Base-by-base conservation (phyloP, 2,329 filamentous ascomycete species). In the Rhinocladiella mackenziei region DNA sequence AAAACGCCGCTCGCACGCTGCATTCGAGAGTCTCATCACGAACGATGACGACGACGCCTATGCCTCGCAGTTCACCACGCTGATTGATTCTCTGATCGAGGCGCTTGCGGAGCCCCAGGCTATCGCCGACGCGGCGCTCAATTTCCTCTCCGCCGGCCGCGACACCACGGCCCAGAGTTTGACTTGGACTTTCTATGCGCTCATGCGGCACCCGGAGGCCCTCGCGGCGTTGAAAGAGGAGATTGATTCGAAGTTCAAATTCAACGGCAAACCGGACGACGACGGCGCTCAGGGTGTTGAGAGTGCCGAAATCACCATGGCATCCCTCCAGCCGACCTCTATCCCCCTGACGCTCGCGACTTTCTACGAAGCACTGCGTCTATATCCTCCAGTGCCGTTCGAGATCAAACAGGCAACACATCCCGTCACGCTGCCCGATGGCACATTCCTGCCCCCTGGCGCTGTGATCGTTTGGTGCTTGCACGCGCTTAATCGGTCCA, bases 161-260 rank as follows among this genome's bases (percentile, higher is more conserved):
- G 80, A 84, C 56, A 83, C 80, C 0, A 80, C 78, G 5, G 80
- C 79, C 0, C 80, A 84, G 55, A 76, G 76, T 1, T 62, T 84
- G 8, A 81, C 80, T 0, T 84, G 80, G 80, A 73, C 74, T 0
- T 71, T 81, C 29, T 81, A 83, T 58, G 66, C 79, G 1, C 65
- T 84, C 9, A 75, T 81, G 63, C 67, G 69, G 25, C 65, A 81
- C 48, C 71, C 69, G 0, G 50, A 57, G 2, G 67, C 32, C 2
- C 26, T 57, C 5, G 14, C 26, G 11, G 39, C 28, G 4, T 13
- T 57, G 4, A 28, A 42, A 14, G 25, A 42, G n/a, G 55, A 57
- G 22, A 47, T 56, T 19, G 51, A 33, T 42, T 45, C 19, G 42
- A 56, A 14, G n/a, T 52, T 53, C 22, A 19, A 33, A 25, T 6